These are phyloP conservation scores for Capillidium rhysosporum DNA, from an alignment of 371 early-diverging fungal genomes.

Conservation along the genomic window DNA sequence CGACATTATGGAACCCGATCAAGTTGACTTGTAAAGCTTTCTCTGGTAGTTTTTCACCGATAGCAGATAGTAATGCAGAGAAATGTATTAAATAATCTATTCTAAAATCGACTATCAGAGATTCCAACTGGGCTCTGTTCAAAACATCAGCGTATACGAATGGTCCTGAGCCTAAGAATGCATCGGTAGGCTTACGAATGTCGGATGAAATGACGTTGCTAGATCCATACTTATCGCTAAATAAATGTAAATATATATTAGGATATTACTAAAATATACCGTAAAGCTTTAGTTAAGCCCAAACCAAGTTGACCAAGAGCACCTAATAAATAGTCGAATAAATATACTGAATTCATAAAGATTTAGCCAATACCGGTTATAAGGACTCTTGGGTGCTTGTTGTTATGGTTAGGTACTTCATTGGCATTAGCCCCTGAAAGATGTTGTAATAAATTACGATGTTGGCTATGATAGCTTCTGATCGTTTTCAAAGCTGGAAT, in stretches of 20 bases:
- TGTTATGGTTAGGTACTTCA: neutral
- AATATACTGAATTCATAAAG: neutral
- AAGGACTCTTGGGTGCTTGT: conserved; percentile 18
- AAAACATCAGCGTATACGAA: conserved; percentile 34
- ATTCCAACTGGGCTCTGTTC: conserved; percentile 26
- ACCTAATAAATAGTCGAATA: conserved; percentile 7
- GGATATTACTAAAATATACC: conserved; percentile 9
- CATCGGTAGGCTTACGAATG: conserved; percentile 24
- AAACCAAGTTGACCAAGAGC: conserved; percentile 34
- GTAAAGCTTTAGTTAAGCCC: conserved; percentile 25
- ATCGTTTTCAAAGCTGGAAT: neutral
- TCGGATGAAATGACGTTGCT: conserved; percentile 32
- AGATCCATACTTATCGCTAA: conserved; percentile 13
- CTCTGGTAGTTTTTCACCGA: conserved; percentile 27
- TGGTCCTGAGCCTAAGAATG: conserved; percentile 21
- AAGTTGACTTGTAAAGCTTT: conserved; percentile 29
- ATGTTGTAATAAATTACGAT: neutral
- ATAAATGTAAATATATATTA: neutral
- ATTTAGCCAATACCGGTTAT: conserved; percentile 20
- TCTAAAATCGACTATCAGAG: conserved; percentile 27
- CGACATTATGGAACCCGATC: conserved; percentile 30
- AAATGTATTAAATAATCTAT: conserved; percentile 37
- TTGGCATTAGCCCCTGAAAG: neutral
- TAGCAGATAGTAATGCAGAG: conserved; percentile 31
- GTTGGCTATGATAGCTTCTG: neutral